Conservation (phyloP, 805 yeast species). For the Candida vaughaniae region DNA sequence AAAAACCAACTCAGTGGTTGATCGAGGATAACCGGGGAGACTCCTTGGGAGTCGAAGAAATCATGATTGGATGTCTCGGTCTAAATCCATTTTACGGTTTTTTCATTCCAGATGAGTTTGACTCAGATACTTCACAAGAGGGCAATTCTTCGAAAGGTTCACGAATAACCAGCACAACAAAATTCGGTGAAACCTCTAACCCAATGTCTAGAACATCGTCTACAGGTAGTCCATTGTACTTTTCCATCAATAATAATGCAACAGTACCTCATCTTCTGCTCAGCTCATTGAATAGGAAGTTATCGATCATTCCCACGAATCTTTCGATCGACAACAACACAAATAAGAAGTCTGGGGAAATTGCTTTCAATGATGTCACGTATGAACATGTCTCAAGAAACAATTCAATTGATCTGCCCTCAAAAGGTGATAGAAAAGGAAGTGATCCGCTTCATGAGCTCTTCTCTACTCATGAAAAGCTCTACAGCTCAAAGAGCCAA, state of each 20-base stretch:
- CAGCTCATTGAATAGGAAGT: constrained; percentile 17
- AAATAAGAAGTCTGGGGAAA: constrained; percentile 4
- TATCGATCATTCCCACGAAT: constrained; percentile 31
- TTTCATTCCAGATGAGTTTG: constrained; percentile 9
- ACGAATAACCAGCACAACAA: background rate
- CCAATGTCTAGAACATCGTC: constrained; percentile 21
- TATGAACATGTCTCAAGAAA: constrained; percentile 8
- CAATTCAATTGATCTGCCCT: background rate
- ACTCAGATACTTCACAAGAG: background rate
- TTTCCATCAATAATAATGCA: constrained; percentile 6
- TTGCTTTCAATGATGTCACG: constrained; percentile 26
- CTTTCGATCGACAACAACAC: constrained; percentile 15
- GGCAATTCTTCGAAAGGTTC: background rate
- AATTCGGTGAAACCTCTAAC: background rate
- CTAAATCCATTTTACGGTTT: constrained; percentile 19
- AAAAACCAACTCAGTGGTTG: constrained; percentile 22
- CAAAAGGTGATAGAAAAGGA: constrained; percentile 8
- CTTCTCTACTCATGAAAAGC: constrained; percentile 32
- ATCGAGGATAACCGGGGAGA: constrained; percentile 13
- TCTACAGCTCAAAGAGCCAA: constrained; percentile 18
- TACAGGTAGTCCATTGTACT: constrained; percentile 20
- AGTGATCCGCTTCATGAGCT: constrained; percentile 23
- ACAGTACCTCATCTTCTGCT: constrained; percentile 2
- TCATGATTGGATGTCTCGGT: constrained; percentile 22
- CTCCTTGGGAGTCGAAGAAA: constrained; percentile 20